Evolutionary conservation across 2,329 filamentous ascomycete genomes (phyloP), one percentile per base, ranked within the genome.

Genomic region (Didymella keratinophila): DNA sequence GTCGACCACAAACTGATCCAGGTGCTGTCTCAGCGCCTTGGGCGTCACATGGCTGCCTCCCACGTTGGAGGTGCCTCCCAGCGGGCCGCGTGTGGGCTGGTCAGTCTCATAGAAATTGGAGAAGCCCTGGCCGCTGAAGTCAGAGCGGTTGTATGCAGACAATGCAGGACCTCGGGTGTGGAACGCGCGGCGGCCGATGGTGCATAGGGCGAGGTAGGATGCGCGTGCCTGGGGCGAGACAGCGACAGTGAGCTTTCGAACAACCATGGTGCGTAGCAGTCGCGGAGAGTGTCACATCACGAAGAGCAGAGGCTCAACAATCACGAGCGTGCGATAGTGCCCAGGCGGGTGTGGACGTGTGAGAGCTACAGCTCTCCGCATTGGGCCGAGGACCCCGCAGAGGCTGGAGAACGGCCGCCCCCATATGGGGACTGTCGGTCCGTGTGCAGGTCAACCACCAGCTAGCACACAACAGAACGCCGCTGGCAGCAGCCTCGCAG

Each of bases 1-100:
- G 39, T 94, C 95, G 4, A 99, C 94, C 1, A 99, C 94, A 75
- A 96, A 99, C 73, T 95, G 91, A 75, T 99, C 95, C 30, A 98
- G 87, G 70, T 95, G 90, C 71, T 92, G 88, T 81, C 98, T 97
- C 69, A 99, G 83, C 67, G 82, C 79, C 66, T 83, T 84, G 8
- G 87, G 87, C 10, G 87, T 89, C 52, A 89, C 80, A 50, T 81
- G 81, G 30, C 84, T 84, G 28, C 81, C 82, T 56, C 85, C 86
- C 60, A 86, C 83, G 32, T 81, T 81, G 58, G 83, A 84, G 10
- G 85, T 82, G 60, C 83, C 84, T 36, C 82, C 83, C 54, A 90
- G 76, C n/a, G 88, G 88, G 0, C 88, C 88, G 25, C 81, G 78
- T 16, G 86, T 89, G 3, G 86, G 86, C 50, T 82, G 77, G 6